Evolutionary conservation across 495 filamentous ascomycete species (phyloP).

Genomic region (Tuber brumale): DNA sequence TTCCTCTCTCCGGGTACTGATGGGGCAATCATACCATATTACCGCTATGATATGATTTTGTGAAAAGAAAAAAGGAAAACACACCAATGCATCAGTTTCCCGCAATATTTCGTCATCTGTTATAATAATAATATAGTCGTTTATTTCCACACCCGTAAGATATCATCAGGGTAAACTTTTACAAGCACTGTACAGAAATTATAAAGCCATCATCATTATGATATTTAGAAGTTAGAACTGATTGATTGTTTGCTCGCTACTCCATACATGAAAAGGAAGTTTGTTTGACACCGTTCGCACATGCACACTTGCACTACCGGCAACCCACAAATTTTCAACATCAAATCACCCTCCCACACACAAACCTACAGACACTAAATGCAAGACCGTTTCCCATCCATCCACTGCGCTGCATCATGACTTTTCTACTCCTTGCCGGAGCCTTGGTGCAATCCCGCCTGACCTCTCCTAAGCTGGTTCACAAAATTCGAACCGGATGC

Average conservation of each 20-base stretch:
- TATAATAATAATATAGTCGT: background rate
- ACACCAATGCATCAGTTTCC: background rate
- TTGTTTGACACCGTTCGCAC: background rate
- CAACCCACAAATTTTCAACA: background rate
- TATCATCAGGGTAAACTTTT: background rate
- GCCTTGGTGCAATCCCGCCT: conserved; percentile 27
- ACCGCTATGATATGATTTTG: background rate
- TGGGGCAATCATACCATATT: background rate
- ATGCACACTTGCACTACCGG: background rate
- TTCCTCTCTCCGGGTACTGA: background rate
- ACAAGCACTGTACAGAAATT: background rate
- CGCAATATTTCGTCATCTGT: background rate
- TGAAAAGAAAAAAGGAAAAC: background rate
- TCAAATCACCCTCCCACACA: background rate
- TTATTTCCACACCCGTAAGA: background rate
- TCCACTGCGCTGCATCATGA: background rate
- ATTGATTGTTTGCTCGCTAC: background rate
- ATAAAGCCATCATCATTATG: background rate
- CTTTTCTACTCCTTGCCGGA: background rate
- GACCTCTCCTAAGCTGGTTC: conserved; percentile 33
- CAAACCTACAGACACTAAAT: conserved; percentile 1
- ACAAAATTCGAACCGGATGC: conserved; percentile 36
- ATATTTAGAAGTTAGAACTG: background rate
- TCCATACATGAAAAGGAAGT: background rate
- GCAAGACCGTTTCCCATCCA: background rate